These are phyloP conservation scores for Linderniella brevidens DNA, from an alignment of 257 asterid species.

Conservation along the genomic window DNA sequence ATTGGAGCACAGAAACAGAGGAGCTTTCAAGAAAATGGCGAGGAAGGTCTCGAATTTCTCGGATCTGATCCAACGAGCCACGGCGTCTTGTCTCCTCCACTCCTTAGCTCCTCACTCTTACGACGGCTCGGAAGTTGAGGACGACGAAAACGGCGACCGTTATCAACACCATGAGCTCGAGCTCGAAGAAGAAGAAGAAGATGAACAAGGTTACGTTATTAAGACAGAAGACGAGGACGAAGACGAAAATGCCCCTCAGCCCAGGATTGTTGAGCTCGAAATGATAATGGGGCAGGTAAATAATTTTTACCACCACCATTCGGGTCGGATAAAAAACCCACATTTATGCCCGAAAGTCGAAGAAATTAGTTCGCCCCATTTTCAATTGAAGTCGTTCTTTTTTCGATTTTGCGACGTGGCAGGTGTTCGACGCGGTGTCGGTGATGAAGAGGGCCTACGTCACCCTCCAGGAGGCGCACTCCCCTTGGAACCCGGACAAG, in stretches of 20 bases:
- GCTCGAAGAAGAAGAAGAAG: slow-evolving; percentile 14
- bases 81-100: slow-evolving; percentile 82
- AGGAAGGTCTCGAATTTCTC: slow-evolving; percentile 71
- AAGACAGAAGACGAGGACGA: slow-evolving; percentile 12
- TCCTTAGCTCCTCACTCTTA: slow-evolving; percentile 42
- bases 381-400: no score
- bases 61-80: slow-evolving; percentile 91
- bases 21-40: slow-evolving; percentile 41
- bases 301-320: no score
- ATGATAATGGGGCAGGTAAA: slow-evolving; percentile 25
- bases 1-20: slow-evolving; percentile 10
- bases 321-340: no score
- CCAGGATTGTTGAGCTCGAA: slow-evolving; percentile 45
- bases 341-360: no score
- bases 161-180: slow-evolving; percentile 5
- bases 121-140: slow-evolving; percentile 14
- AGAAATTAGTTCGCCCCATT: no score
- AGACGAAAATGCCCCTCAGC: slow-evolving; percentile 8
- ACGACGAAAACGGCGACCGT: slow-evolving; percentile 11
- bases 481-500: slow-evolving; percentile 81
- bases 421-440: slow-evolving; percentile 79
- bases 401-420: no score
- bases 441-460: slow-evolving; percentile 76
- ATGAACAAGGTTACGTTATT: no score
- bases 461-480: slow-evolving; percentile 75